These are phyloP conservation scores for Phaffia tasmanica DNA, from an alignment of 768 basidiomycete genomes.

Conservation along the genomic window DNA sequence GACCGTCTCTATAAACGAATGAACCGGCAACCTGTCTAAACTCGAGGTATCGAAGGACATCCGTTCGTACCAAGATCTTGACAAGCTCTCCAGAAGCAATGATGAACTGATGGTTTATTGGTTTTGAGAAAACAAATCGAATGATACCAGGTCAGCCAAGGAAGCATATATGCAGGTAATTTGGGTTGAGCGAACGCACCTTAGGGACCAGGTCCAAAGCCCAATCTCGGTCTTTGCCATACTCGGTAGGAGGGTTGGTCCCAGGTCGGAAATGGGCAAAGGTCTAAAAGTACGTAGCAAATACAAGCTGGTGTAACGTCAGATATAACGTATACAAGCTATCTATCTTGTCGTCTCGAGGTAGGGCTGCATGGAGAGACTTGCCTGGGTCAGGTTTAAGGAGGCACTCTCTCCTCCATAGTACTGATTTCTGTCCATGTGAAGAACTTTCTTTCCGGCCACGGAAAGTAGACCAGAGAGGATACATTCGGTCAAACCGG, in stretches of 20 bases:
- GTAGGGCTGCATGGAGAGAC: conserved; percentile 26
- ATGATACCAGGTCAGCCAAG: conserved; percentile 10
- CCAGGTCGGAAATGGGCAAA: conserved; percentile 26
- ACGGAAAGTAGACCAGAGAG: conserved; percentile 96
- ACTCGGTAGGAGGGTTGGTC: conserved; percentile 55
- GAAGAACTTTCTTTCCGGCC: conserved; percentile 98
- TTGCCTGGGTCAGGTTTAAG: conserved; percentile 90
- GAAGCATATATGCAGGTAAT: conserved; percentile 10
- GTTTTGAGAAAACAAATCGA: neutral
- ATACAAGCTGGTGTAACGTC: neutral
- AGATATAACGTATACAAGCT: too few species aligned
- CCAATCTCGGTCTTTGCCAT: conserved; percentile 95
- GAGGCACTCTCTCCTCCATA: conserved; percentile 96
- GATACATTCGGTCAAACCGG: conserved; percentile 96
- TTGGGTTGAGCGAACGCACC: neutral
- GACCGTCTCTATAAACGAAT: conserved; percentile 93
- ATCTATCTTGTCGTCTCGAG: neutral
- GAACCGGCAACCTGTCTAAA: conserved; percentile 99
- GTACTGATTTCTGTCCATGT: conserved; percentile 95
- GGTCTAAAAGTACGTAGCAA: conserved; percentile 5
- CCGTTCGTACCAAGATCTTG: conserved; percentile 95
- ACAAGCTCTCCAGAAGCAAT: conserved; percentile 96
- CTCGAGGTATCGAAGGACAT: conserved; percentile 95
- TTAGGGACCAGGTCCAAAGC: conserved; percentile 80
- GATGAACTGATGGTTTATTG: conserved; percentile 63